Evolutionary conservation across 1,284 basidiomycete genomes (phyloP).

Genomic region (Fistulina hepatica): DNA sequence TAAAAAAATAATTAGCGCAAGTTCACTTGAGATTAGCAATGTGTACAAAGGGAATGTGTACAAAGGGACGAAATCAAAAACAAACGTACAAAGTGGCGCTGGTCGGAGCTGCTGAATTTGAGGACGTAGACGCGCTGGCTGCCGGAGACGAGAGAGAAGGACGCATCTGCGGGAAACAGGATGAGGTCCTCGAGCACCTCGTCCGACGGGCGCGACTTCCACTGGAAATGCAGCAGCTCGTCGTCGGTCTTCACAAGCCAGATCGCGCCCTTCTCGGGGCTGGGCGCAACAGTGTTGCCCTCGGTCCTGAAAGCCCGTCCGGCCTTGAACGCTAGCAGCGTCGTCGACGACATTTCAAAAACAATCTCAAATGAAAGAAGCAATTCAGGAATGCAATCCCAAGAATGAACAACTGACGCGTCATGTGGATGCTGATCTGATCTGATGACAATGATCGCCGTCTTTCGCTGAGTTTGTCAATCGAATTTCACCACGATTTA

Average conservation of each 20-base stretch:
- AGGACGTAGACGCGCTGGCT: constrained; percentile 68
- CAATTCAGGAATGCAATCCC: background rate
- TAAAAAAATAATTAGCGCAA: constrained; percentile 3
- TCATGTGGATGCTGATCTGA: no score
- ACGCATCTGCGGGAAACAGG: constrained; percentile 70
- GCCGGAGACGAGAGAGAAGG: constrained; percentile 55
- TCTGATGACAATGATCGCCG: no score
- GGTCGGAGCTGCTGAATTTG: constrained; percentile 71
- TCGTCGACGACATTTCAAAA: constrained; percentile 28
- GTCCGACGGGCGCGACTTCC: constrained; percentile 59
- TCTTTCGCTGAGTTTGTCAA: background rate
- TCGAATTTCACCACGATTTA: no score
- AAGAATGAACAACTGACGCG: no score
- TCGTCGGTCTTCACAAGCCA: constrained; percentile 59
- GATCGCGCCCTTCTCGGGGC: constrained; percentile 60
- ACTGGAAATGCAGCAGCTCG: constrained; percentile 62
- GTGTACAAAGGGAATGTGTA: constrained; percentile 9
- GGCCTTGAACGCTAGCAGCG: constrained; percentile 70
- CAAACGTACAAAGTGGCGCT: constrained; percentile 63
- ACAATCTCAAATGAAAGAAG: background rate
- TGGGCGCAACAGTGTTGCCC: constrained; percentile 54
- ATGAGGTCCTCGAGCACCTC: constrained; percentile 65
- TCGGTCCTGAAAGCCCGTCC: constrained; percentile 61
- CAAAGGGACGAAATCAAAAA: constrained; percentile 5
- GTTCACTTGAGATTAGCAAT: background rate